phyloP scores from a whole-genome alignment of 495 filamentous ascomycete genomes.

The Cairneyella variabilis region DNA sequence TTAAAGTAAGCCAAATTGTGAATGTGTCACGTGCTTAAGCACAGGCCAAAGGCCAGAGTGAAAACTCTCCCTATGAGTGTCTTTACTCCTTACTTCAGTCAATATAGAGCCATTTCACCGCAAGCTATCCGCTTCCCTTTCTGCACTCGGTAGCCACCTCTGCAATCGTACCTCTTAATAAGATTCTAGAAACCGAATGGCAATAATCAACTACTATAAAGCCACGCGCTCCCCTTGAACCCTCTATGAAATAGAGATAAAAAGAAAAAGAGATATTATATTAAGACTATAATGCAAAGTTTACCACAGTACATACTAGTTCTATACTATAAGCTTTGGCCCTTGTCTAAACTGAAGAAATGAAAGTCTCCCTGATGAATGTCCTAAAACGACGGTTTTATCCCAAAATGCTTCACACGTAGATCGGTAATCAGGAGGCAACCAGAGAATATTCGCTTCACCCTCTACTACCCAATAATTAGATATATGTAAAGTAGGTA shows the following conservation, averaged over 20 bases:
- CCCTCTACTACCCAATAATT: too few species aligned
- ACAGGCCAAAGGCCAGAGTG: too few species aligned
- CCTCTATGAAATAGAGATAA: conserved; percentile 20
- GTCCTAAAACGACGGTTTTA: conserved; percentile 8
- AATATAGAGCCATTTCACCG: too few species aligned
- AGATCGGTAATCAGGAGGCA: conserved; percentile 12
- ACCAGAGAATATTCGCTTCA: too few species aligned
- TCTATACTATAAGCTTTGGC: conserved; percentile 7
- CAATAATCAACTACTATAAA: conserved; percentile 19
- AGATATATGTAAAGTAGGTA: conserved; percentile 4
- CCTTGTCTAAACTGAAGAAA: conserved; percentile 12
- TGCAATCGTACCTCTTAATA: too few species aligned
- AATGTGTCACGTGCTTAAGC: too few species aligned
- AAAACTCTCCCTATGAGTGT: too few species aligned
- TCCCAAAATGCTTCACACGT: conserved; percentile 6
- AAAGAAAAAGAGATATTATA: conserved; percentile 22
- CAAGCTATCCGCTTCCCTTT: too few species aligned
- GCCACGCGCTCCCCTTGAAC: conserved; percentile 14
- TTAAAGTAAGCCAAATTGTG: too few species aligned
- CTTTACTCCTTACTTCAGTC: too few species aligned
- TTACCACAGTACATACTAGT: conserved; percentile 9
- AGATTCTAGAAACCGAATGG: conserved; percentile 19
- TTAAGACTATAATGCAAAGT: conserved; percentile 9
- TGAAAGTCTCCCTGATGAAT: conserved; percentile 13
- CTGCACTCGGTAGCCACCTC: too few species aligned